Base-by-base conservation (phyloP, 1,139 yeast species). In the Wickerhamomyces sp. region DNA sequence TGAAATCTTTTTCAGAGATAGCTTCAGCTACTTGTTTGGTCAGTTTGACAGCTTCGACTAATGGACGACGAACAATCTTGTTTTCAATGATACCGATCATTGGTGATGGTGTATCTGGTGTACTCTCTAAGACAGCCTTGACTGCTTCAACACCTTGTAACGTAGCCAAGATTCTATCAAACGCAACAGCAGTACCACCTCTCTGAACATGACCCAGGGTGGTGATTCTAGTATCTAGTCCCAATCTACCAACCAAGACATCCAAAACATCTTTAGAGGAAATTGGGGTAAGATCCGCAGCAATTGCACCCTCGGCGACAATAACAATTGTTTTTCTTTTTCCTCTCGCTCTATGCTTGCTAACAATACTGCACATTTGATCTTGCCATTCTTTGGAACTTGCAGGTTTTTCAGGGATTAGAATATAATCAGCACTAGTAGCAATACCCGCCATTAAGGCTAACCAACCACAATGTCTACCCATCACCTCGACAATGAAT, bases 381-480 rank as follows among this genome's bases (percentile, higher is more conserved):
- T 79, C 80, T 55, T 77, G 77, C 98, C 98, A 90, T 50, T 74
- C 69, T 34, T 69, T 66, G 14, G 81, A 77, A 57, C 72, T 70
- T 32, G 88, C 90, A 37, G 89, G 96, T 62, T 82, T 79, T 67
- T 93, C 99, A 31, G 99, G 99, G 56, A 93, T 85, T 60, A 93
- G 83, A 47, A 91, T 84, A 63, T 80, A 91, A 68, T 93, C 99
- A 11, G 99, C 98, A 53, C 96, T 88, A 34, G 96, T 87, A 33
- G 97, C 88, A 54, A 91, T 79, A 58, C 98, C 98, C 15, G 98
- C 91, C 94, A 90, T 86, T 55, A 93, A 75, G 2, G 95, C 98
- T 58, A 93, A 77, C 99, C 99, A 93, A 51, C 99, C 99, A 73
- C 99, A 93, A 68, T 93, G 96, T 65, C 99, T 82, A 48, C 99